Evolutionary conservation across 2,329 filamentous ascomycete species (phyloP).

Genomic region (Aspergillus aculeatus): DNA sequence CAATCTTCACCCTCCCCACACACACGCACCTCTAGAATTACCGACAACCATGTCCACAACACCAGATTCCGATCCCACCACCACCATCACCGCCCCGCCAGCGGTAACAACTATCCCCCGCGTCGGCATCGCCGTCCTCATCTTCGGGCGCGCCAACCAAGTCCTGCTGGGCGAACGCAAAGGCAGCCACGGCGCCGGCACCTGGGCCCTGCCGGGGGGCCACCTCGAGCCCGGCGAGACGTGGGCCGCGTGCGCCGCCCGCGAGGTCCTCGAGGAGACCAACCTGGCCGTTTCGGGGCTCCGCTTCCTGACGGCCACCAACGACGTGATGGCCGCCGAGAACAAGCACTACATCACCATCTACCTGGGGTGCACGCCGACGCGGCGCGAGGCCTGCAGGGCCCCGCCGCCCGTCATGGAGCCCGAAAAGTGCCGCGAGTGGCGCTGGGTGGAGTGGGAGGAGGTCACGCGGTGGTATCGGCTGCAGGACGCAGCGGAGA

Average conservation of each 20-base stretch:
- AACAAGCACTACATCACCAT: conserved; percentile 73
- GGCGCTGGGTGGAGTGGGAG: conserved; percentile 54
- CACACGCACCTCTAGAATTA: too few species aligned
- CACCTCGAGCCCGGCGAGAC: conserved; percentile 71
- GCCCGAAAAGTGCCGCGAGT: conserved; percentile 55
- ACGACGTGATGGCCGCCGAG: conserved; percentile 61
- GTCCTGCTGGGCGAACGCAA: conserved; percentile 17
- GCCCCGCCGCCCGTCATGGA: conserved; percentile 34
- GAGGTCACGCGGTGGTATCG: too few species aligned
- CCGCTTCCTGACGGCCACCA: conserved; percentile 61
- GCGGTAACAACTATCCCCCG: conserved; percentile 2
- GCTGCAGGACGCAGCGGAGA: too few species aligned
- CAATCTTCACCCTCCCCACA: too few species aligned
- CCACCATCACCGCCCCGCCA: not conserved
- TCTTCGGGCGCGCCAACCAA: conserved; percentile 12
- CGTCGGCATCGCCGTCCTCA: conserved; percentile 18
- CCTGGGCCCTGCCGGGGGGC: conserved; percentile 69
- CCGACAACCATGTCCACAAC: not conserved
- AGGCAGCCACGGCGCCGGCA: conserved; percentile 31
- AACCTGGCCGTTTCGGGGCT: conserved; percentile 56
- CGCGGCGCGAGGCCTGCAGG: conserved; percentile 32
- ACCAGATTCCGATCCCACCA: not conserved
- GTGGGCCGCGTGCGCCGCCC: conserved; percentile 60
- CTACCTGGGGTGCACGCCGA: conserved; percentile 59
- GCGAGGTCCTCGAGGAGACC: conserved; percentile 71